These are phyloP conservation scores for Fusarium algeriense DNA, from an alignment of 2,329 filamentous ascomycete genomes.

Conservation along the genomic window DNA sequence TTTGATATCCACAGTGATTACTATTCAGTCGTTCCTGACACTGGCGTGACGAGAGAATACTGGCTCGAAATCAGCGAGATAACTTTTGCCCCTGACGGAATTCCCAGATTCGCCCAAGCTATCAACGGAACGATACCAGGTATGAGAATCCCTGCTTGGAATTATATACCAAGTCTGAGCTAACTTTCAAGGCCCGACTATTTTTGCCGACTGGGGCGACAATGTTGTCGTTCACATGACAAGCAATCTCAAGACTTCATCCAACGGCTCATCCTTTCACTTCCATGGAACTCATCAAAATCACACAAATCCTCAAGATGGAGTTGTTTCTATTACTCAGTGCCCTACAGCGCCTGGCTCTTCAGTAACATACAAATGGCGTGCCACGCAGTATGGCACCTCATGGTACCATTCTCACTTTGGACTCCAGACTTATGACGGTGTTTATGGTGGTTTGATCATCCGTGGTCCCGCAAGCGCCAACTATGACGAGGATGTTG, in stretches of 20 bases:
- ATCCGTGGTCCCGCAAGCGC: conserved; percentile 70
- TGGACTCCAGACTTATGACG: conserved; percentile 63
- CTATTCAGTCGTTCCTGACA: conserved; percentile 57
- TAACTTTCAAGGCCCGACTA: conserved; percentile 58
- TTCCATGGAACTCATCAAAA: conserved; percentile 73
- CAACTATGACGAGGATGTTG: conserved; percentile 74
- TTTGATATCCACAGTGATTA: conserved; percentile 63
- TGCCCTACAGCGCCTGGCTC: conserved; percentile 65
- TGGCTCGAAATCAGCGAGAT: conserved; percentile 58
- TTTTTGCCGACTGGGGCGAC: conserved; percentile 66
- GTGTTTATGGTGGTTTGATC: conserved; percentile 70
- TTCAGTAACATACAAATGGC: conserved; percentile 68
- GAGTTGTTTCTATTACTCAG: conserved; percentile 64
- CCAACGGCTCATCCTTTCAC: conserved; percentile 72
- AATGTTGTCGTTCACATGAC: conserved; percentile 64
- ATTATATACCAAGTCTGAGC: not conserved
- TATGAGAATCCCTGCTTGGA: not conserved
- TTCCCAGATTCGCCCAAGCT: conserved; percentile 57
- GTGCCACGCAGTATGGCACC: conserved; percentile 66
- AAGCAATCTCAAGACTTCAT: conserved; percentile 57
- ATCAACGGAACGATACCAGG: conserved; percentile 70
- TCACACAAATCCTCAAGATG: conserved; percentile 67
- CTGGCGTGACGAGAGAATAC: conserved; percentile 65
- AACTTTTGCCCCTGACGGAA: conserved; percentile 61
- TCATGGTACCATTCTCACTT: conserved; percentile 74